Base-by-base conservation (phyloP, 1,284 basidiomycete species). In the Afroboletus lepidellus region DNA sequence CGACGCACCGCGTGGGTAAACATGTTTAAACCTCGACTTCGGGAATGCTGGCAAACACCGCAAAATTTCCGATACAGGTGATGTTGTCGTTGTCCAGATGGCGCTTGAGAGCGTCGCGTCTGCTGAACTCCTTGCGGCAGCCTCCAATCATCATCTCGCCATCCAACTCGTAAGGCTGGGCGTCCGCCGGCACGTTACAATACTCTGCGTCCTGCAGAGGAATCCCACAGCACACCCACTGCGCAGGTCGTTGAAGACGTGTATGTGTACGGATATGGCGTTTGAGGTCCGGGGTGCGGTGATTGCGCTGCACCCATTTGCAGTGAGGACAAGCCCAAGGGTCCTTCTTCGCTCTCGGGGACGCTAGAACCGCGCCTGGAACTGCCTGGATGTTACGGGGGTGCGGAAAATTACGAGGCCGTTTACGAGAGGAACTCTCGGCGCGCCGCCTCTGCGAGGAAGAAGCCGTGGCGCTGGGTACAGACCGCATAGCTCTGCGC, bases 51-150 rank as follows among this genome's bases (percentile, higher is more conserved):
- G 66, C 58, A 34, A 71, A 67, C 13, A 46, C 55, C 33, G 62
- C 53, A 54, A 68, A 67, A 48, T 71, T 54, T 18, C 74, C 74
- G 16, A 72, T 59, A 56, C 79, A 81, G 7, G 23, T 46, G 24
- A 72, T 72, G 21, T 74, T 74, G 4, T 55, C 48, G 46, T 77
- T 79, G 46, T 75, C 72, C 36, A 81, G 62, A 60, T 85, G 83
- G 29, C 83, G 73, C 58, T 74, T 77, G 54, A 83, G 68, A 3
- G 83, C 81, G 53, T 85, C 83, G 18, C 71, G 67, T 42, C 83
- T 73, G 52, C 78, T 80, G 62, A 84, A 83, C 18, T 67, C 70
- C 56, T 66, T 70, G 57, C 70, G 60, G 55, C 83, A 85, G 0
- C 80, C 81, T 9, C 80, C 79, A 18, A 78, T 66, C 57, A 77